A percentile compares a stretch with the other conserved stretches of the same genome.
These are phyloP conservation scores for Vicia villosa DNA, from an alignment of 306 rosid genomes.

Conservation along the genomic window DNA sequence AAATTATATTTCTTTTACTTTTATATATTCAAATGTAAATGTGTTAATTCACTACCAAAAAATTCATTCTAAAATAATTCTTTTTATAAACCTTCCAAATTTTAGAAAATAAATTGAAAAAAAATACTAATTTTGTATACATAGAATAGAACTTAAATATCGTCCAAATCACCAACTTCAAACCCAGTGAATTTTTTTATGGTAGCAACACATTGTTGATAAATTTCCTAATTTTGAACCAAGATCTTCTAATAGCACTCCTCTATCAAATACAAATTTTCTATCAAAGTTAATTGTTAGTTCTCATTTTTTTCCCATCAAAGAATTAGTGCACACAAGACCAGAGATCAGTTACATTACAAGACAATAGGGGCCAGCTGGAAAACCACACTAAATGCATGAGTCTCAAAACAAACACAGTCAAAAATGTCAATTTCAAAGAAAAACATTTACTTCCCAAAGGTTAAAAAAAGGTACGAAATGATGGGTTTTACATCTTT, in stretches of 20 bases:
- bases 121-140: too few species aligned
- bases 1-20: too few species aligned
- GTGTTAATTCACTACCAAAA: too few species aligned
- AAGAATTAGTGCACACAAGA: background rate
- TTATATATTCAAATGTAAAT: too few species aligned
- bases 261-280: background rate
- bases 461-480: conserved; percentile 22
- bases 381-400: conserved; percentile 35
- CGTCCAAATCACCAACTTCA: too few species aligned
- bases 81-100: too few species aligned
- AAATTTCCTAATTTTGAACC: background rate
- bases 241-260: background rate
- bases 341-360: conserved; percentile 15
- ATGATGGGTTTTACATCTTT: conserved; percentile 38
- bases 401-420: conserved; percentile 19
- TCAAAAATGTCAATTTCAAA: conserved; percentile 5
- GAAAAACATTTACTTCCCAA: background rate
- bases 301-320: background rate
- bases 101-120: too few species aligned
- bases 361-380: conserved; percentile 3
- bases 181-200: too few species aligned
- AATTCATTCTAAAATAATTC: too few species aligned
- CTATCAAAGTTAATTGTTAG: background rate
- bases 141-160: too few species aligned
- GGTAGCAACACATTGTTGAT: background rate